Base-by-base conservation (phyloP, 2,329 filamentous ascomycete genomes). In the Alternaria ventricosa region DNA sequence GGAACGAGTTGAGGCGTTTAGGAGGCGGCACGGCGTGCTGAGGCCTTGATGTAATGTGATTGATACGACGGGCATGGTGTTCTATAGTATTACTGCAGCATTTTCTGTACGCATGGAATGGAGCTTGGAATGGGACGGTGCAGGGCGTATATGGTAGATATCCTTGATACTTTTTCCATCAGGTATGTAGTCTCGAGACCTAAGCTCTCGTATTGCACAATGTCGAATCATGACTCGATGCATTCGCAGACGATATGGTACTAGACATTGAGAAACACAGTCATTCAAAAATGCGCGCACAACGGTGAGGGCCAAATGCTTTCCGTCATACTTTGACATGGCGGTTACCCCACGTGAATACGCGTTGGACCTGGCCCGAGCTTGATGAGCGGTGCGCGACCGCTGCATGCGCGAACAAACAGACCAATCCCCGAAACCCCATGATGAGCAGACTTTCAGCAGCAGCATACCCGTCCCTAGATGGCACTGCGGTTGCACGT, bases 1-100 rank as follows among this genome's bases (percentile, higher is more conserved):
- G 76, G 92, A 95, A 76, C 92, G 93, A 79, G 75, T 79, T 5
- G 89, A 90, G 27, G 90, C 95, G 61, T 95, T 95, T 81, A 92
- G 90, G 78, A 90, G 91, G 30, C 86, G 92, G 64, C 89, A 92
- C 79, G 75, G 76, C 9, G 74, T 75, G 13, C 55, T 79, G 20
- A 72, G 76, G 65, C 76, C 76, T 20, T 55, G 50, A 51, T 13
- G 27, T 49, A 46, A 60, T 36, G 44, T 36, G 36, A 53, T 28
- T 18, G 55, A 59, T 28, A 57, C 43, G 47, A 61, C 20, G 46
- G 49, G 33, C 27, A 45, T 11, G 55, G 57, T 60, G 47, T 59
- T 65, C 27, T 36, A 53, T 53, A 46, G 22, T 59, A 44, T 53
- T 58, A 50, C 30, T 59, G 56, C 30, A 33, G 55, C 53, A 57